Evolutionary conservation across 2,329 filamentous ascomycete genomes (phyloP).

Genomic region (Trichoderma sp.): DNA sequence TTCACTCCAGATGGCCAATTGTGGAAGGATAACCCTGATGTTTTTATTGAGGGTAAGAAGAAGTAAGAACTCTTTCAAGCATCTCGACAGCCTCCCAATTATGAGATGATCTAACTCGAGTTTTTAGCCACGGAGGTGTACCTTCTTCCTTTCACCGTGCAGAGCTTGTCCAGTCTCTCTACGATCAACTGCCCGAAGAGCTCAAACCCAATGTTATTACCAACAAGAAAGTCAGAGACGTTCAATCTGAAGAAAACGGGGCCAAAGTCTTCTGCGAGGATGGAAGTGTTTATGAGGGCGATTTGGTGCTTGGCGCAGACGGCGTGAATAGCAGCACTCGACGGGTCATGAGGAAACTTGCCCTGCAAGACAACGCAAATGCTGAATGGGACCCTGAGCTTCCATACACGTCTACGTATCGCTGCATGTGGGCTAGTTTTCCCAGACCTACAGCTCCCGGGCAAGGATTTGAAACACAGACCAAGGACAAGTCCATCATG

Average conservation of each 20-base stretch:
- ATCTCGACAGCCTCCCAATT: not conserved
- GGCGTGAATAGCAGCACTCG: slow-evolving; percentile 48
- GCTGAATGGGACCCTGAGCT: slow-evolving; percentile 34
- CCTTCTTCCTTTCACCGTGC: slow-evolving; percentile 42
- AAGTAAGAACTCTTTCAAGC: slow-evolving; percentile 32
- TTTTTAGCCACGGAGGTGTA: slow-evolving; percentile 36
- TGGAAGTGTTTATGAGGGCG: slow-evolving; percentile 39
- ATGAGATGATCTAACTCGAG: not conserved
- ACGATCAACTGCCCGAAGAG: slow-evolving; percentile 36
- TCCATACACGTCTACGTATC: slow-evolving; percentile 41
- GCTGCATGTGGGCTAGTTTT: slow-evolving; percentile 43
- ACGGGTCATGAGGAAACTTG: slow-evolving; percentile 41
- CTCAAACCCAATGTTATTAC: slow-evolving; percentile 37
- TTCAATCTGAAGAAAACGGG: slow-evolving; percentile 32
- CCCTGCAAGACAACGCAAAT: slow-evolving; percentile 30
- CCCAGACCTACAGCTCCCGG: slow-evolving; percentile 34
- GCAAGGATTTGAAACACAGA: slow-evolving; percentile 40
- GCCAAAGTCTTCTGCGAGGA: slow-evolving; percentile 41
- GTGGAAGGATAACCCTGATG: slow-evolving; percentile 33
- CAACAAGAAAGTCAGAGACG: slow-evolving; percentile 36
- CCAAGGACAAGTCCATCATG: slow-evolving; percentile 36
- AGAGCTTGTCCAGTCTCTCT: slow-evolving; percentile 41
- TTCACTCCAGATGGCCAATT: slow-evolving; percentile 37
- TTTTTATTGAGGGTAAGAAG: slow-evolving; percentile 34
- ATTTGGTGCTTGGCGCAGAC: slow-evolving; percentile 49